Conservation (phyloP, 148 eudicot species). For the Mesembryanthemum crystallinum region DNA sequence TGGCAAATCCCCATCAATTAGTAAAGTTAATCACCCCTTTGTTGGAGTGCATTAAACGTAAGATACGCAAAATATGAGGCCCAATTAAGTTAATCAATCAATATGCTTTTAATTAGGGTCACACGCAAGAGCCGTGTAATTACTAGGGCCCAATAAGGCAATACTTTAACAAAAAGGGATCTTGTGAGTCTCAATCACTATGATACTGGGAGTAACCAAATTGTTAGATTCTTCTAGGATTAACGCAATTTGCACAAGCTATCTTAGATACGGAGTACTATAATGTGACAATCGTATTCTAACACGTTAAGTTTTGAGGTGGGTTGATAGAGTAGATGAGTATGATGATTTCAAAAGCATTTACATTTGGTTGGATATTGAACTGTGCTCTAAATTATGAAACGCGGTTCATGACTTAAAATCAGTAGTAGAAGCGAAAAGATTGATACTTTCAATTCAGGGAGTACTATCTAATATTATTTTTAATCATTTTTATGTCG, state of each 20-base stretch:
- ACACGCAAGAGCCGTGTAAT: not conserved
- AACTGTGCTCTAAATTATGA: conserved; percentile 5
- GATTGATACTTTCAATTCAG: not conserved
- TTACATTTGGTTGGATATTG: conserved; percentile 11
- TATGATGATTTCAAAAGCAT: conserved; percentile 13
- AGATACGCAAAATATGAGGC: not conserved
- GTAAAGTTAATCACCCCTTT: not conserved
- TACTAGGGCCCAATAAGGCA: not conserved
- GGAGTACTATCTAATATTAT: not conserved
- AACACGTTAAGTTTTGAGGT: conserved; percentile 15
- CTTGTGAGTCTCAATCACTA: conserved; percentile 19
- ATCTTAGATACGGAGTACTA: not conserved
- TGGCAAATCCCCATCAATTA: conserved; percentile 9
- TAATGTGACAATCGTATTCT: not conserved
- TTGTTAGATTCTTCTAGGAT: conserved; percentile 16
- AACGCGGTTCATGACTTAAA: no score
- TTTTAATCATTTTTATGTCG: not conserved
- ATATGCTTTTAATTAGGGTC: not conserved
- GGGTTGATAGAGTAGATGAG: not conserved
- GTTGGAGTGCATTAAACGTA: not conserved
- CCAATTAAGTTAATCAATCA: not conserved
- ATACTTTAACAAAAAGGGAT: conserved; percentile 8
- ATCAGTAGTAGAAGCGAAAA: not conserved
- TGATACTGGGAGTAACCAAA: conserved; percentile 9
- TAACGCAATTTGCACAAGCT: conserved; percentile 19